These are phyloP conservation scores for Pyracantha coccinea DNA, from an alignment of 331 rosid genomes.

Conservation along the genomic window DNA sequence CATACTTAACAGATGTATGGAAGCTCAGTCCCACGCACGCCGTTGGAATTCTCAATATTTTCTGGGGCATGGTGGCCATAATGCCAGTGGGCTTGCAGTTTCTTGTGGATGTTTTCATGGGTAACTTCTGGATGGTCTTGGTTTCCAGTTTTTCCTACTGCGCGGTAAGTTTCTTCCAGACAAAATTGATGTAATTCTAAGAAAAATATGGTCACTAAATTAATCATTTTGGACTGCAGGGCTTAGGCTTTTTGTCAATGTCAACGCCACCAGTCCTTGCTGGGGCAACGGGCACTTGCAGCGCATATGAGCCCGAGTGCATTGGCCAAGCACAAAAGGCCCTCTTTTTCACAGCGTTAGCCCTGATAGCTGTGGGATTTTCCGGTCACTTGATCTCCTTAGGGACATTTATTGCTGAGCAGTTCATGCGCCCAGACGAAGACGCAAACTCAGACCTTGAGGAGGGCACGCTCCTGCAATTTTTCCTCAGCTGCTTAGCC, in stretches of 20 bases:
- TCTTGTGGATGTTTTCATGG: constrained; percentile 12
- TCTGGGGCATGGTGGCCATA: background rate
- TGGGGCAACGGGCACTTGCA: constrained; percentile 8
- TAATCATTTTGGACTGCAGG: background rate
- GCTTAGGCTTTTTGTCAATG: constrained; percentile 16
- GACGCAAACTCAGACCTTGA: background rate
- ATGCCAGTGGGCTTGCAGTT: constrained; percentile 12
- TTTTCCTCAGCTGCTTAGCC: background rate
- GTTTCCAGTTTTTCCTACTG: constrained; percentile 14
- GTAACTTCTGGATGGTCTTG: constrained; percentile 6
- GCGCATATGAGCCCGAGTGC: constrained; percentile 6
- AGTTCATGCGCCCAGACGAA: background rate
- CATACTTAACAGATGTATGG: constrained; percentile 18
- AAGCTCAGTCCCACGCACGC: constrained; percentile 8
- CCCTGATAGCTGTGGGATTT: constrained; percentile 15
- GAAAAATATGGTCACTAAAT: background rate
- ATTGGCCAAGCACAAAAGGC: background rate
- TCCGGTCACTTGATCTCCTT: constrained; percentile 13
- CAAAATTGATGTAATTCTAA: background rate
- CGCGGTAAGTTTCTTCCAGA: constrained; percentile 2
- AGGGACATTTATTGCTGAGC: background rate
- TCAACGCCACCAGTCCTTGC: constrained; percentile 19
- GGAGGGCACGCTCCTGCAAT: background rate
- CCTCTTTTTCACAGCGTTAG: constrained; percentile 10
- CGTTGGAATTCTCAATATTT: constrained; percentile 16